Conservation (phyloP, 441 rosid genomes). For the Syzygium syzygioides region DNA sequence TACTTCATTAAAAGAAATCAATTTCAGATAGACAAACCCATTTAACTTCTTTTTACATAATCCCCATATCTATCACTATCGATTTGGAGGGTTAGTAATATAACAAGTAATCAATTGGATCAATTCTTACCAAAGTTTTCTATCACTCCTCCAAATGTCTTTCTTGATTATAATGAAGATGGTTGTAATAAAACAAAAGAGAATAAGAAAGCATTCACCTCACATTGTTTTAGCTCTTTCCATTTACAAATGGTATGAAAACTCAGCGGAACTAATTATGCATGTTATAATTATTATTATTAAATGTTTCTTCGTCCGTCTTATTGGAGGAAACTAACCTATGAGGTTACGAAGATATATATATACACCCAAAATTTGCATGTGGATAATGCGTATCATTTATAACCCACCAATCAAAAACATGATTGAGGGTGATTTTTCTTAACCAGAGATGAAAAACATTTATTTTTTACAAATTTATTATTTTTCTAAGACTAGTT, state of each 20-base stretch:
- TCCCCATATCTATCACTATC: background rate
- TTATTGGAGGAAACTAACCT: background rate
- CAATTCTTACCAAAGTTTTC: background rate
- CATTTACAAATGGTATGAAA: background rate
- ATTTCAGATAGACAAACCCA: background rate
- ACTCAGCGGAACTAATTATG: background rate
- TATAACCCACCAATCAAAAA: background rate
- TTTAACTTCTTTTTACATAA: no score
- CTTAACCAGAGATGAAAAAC: background rate
- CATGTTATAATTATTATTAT: no score
- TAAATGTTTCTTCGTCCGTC: no score
- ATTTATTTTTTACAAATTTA: background rate
- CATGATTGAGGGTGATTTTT: background rate
- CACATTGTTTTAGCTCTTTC: background rate
- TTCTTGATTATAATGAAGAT: background rate
- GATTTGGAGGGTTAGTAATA: no score
- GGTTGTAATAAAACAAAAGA: background rate
- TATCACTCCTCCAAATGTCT: background rate
- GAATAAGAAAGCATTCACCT: background rate
- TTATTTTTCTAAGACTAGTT: background rate
- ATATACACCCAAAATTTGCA: background rate
- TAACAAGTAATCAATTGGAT: background rate
- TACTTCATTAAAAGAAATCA: background rate
- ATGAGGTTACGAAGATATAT: background rate
- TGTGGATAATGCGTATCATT: fast-evolving